phyloP scores from a whole-genome alignment of 805 yeast genomes.

The Isabelozyma rhagii region DNA sequence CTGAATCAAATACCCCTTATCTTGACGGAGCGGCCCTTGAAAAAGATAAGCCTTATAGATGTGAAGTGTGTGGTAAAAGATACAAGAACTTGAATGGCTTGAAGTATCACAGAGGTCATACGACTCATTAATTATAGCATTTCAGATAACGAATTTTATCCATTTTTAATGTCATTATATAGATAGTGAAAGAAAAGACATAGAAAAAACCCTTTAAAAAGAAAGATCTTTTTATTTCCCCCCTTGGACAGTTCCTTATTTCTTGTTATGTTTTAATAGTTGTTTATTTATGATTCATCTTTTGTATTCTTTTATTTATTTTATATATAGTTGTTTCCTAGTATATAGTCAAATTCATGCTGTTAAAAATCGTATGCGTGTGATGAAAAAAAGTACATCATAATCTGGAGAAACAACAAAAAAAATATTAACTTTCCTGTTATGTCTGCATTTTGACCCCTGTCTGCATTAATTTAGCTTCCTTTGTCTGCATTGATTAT shows the following conservation, averaged over 20 bases:
- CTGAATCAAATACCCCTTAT: slow-evolving; percentile 82
- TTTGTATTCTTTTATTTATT: neutral
- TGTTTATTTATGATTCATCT: neutral
- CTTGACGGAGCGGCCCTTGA: slow-evolving; percentile 94
- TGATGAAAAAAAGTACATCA: neutral
- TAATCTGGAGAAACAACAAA: neutral
- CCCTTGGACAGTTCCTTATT: neutral
- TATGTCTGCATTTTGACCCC: neutral
- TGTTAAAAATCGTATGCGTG: neutral
- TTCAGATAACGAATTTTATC: slow-evolving; percentile 1
- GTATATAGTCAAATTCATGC: neutral
- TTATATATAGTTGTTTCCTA: neutral
- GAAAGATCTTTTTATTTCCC: neutral
- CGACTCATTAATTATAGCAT: slow-evolving; percentile 65
- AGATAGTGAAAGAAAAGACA: neutral
- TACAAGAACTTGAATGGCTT: slow-evolving; percentile 94
- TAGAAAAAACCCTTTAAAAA: neutral
- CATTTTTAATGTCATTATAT: neutral
- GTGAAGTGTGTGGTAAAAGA: slow-evolving; percentile 97
- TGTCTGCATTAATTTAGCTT: neutral
- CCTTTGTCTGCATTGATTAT: neutral
- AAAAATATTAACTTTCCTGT: too few relatives aligned
- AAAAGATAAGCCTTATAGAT: slow-evolving; percentile 96
- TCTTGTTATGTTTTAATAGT: neutral
- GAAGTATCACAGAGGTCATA: slow-evolving; percentile 95